Conservation (phyloP, 345 rosid genomes). For the Rhizophora mangle region DNA sequence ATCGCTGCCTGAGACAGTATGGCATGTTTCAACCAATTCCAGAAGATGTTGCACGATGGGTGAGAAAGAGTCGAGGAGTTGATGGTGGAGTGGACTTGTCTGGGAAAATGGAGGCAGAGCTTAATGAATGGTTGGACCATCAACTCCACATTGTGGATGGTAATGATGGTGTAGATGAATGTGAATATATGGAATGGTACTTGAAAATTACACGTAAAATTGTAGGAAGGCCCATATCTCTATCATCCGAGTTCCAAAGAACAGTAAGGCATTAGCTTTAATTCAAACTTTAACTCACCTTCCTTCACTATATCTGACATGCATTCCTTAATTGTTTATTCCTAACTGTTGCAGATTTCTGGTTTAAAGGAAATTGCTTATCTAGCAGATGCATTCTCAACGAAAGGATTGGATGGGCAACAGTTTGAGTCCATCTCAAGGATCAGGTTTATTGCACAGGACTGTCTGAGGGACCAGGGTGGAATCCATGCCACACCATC, state of each 20-base stretch:
- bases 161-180: slow-evolving; percentile 62
- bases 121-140: slow-evolving; percentile 82
- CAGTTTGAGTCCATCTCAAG: slow-evolving; percentile 35
- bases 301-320: neutral
- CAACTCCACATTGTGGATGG: slow-evolving; percentile 54
- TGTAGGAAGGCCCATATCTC: slow-evolving; percentile 33
- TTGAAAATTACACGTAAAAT: slow-evolving; percentile 64
- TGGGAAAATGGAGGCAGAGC: slow-evolving; percentile 84
- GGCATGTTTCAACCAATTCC: slow-evolving; percentile 78
- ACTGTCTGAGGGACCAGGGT: slow-evolving; percentile 33
- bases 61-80: slow-evolving; percentile 93
- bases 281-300: neutral
- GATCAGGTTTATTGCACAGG: slow-evolving; percentile 36
- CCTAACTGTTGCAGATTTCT: slow-evolving; percentile 19
- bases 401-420: slow-evolving; percentile 29
- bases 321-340: slow-evolving; percentile 4
- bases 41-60: slow-evolving; percentile 79
- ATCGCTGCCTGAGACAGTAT: slow-evolving; percentile 88
- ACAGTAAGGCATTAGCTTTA: slow-evolving; percentile 13
- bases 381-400: slow-evolving; percentile 28
- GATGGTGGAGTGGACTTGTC: slow-evolving; percentile 96
- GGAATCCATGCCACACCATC: slow-evolving; percentile 20
- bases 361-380: slow-evolving; percentile 31
- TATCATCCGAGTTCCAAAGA: slow-evolving; percentile 36
- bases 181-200: slow-evolving; percentile 82